Evolutionary conservation across 345 rosid species (phyloP), one percentile per base, ranked within the genome.

Genomic region (Combretum micranthum): DNA sequence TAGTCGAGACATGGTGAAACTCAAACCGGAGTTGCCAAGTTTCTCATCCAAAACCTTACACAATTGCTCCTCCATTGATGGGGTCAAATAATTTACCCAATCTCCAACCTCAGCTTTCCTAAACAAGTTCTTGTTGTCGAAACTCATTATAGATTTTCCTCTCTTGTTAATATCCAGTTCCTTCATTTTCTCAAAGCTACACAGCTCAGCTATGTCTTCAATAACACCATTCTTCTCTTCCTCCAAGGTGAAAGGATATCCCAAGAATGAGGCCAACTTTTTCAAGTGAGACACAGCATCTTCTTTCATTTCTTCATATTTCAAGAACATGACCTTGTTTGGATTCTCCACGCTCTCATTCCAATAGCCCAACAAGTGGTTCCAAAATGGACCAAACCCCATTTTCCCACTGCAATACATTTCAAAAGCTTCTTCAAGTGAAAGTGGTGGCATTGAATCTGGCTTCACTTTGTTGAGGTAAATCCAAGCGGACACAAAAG

Each of bases 301-400:
- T 20, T 58, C 68, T 42, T 72, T 77, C 72, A 73, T 20, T 15
- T 77, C 81, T 50, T 76, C 77, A 50, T 72, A 72, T 52, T 72
- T 72, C 21, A 72, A 49, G 52, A 72, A 72, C 46, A 73, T 4
- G 42, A 73, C 73, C 55, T 67, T 64, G 11, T 77, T 64, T 17
- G 77, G 75, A 17, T 53, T 60, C 50, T 72, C 68, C 17, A 22
- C 15, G 60, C 80, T 76, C 39, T 64, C 70, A 3, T 57, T 69
- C 81, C 77, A 76, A 22, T 76, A 76, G 50, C 75, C 75, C 60
- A 76, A 20, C 70, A 69, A 44, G 42, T 69, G 77, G 13, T 69
- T 70, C 75, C 73, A 73, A 56, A 70, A 77, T 2, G 78, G 81
- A 1, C 78, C 81, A 22, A 1, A 59, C 46, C 75, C 68, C 5